Evolutionary conservation across 495 filamentous ascomycete genomes (phyloP).

Genomic region (Pyronema omphalodes): DNA sequence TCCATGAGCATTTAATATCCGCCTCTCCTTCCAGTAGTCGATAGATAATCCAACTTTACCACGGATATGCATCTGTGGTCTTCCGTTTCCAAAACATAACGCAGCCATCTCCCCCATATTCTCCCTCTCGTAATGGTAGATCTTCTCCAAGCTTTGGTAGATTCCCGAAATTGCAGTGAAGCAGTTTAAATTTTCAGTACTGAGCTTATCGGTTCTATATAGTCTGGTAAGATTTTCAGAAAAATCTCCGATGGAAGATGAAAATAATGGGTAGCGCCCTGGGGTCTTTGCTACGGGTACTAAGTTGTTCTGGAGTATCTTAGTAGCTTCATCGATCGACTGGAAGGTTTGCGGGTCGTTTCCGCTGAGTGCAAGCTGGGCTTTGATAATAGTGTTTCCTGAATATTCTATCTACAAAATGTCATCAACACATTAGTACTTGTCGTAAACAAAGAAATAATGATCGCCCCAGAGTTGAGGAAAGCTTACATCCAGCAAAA

Average conservation of each 20-base stretch:
- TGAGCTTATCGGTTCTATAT: constrained; percentile 60
- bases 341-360: constrained; percentile 18
- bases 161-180: constrained; percentile 77
- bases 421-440: not conserved
- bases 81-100: constrained; percentile 50
- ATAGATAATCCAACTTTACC: constrained; percentile 54
- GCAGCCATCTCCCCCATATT: constrained; percentile 35
- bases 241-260: constrained; percentile 45
- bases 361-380: constrained; percentile 20
- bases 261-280: constrained; percentile 35
- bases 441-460: no score
- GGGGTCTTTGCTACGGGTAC: constrained; percentile 15
- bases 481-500: constrained; percentile 14
- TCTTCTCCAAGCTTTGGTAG: constrained; percentile 40
- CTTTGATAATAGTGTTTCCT: constrained; percentile 19
- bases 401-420: constrained; percentile 22
- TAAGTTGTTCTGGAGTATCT: constrained; percentile 38
- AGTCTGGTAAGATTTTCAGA: constrained; percentile 64
- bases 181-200: constrained; percentile 54
- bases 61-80: constrained; percentile 57
- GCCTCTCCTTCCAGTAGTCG: constrained; percentile 68
- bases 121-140: constrained; percentile 51
- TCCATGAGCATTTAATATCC: constrained; percentile 28
- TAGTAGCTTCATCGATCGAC: constrained; percentile 16
- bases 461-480: not conserved